Base-by-base conservation (phyloP, 257 asterid species). In the Nicotiana obtusifolia region DNA sequence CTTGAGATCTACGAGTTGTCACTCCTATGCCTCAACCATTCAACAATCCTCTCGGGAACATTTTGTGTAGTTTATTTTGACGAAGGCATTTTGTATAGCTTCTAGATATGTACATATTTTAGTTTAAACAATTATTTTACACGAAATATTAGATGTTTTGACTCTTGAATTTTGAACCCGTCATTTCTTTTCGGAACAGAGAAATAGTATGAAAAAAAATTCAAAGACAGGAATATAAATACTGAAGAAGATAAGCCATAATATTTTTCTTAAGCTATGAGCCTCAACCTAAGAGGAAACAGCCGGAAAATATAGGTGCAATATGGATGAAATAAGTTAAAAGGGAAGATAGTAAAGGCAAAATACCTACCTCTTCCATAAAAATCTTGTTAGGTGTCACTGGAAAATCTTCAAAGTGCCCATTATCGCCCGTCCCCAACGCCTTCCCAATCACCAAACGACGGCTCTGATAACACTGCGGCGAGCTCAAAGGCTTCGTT, bases 281-380 rank as follows among this genome's bases (percentile, higher is more conserved):
- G 33, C 31, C 30, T 20, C 28, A 59, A 61, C 81, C 82, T 20
- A 26, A 41, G 68, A 60, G 33, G n/a, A 56, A 35, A 41, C 19
- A 35, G 30, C 1, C 1, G 7, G 16, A 35, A 37, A 37, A 11
- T 68, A 37, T n/a, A 68, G 31, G 31, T 41, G 15, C 28, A 24
- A 60, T 10, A 79, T 15, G 61, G 15, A 16, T 26, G 64, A 26
- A 15, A 64, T 37, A 37, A 66, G 11, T 79, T 24, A 2, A 62
- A 24, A 79, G 19, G 28, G 24, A 41, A 73, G 61, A 60, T 37
- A 82, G 14, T 76, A 10, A 81, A 31, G 24, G 66, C 76, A 52
- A 69, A 59, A 73, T 85, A 81, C 22, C 26, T 73, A 93, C 98
- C 98, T 96, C 99, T 81, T 96, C 98, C 89, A 82, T 88, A 86